Evolutionary conservation across 495 filamentous ascomycete genomes (phyloP).

Genomic region (Aspergillus nidulans): DNA sequence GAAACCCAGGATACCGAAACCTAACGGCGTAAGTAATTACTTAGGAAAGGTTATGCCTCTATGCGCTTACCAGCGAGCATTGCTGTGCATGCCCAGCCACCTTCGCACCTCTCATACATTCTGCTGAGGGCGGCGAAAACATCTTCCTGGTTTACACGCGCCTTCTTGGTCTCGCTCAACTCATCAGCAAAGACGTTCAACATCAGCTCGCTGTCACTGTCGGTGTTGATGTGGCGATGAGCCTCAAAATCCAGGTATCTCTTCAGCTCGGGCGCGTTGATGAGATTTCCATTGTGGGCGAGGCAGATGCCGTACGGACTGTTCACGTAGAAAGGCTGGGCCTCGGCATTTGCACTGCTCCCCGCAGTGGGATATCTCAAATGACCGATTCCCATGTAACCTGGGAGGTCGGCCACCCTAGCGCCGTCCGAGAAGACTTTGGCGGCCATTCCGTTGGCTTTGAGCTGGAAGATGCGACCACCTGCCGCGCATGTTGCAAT

Average conservation of each 20-base stretch:
- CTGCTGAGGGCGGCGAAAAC: slow-evolving; percentile 71
- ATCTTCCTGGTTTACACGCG: slow-evolving; percentile 87
- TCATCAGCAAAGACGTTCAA: slow-evolving; percentile 93
- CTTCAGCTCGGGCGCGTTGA: slow-evolving; percentile 82
- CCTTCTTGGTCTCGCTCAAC: slow-evolving; percentile 92
- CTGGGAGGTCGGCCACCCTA: slow-evolving; percentile 71
- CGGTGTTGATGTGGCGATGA: slow-evolving; percentile 94
- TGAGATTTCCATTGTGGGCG: slow-evolving; percentile 85
- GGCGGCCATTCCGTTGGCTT: slow-evolving; percentile 87
- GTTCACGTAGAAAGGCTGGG: slow-evolving; percentile 86
- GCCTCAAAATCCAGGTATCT: slow-evolving; percentile 79
- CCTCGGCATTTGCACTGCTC: slow-evolving; percentile 61
- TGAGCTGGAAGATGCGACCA: slow-evolving; percentile 83
- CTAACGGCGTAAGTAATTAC: slow-evolving; percentile 30
- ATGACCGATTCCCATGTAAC: slow-evolving; percentile 86
- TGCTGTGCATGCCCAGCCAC: slow-evolving; percentile 82
- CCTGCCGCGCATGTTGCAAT: slow-evolving; percentile 72
- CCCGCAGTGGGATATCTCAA: slow-evolving; percentile 89
- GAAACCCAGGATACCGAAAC: slow-evolving; percentile 86
- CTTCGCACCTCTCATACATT: slow-evolving; percentile 75
- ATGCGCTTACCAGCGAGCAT: slow-evolving; percentile 74
- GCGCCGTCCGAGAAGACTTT: slow-evolving; percentile 81
- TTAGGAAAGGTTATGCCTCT: background rate
- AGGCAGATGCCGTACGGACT: slow-evolving; percentile 74
- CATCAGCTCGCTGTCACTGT: slow-evolving; percentile 92